Base-by-base conservation (phyloP, 1,284 basidiomycete genomes). In the Irpex lacteus region DNA sequence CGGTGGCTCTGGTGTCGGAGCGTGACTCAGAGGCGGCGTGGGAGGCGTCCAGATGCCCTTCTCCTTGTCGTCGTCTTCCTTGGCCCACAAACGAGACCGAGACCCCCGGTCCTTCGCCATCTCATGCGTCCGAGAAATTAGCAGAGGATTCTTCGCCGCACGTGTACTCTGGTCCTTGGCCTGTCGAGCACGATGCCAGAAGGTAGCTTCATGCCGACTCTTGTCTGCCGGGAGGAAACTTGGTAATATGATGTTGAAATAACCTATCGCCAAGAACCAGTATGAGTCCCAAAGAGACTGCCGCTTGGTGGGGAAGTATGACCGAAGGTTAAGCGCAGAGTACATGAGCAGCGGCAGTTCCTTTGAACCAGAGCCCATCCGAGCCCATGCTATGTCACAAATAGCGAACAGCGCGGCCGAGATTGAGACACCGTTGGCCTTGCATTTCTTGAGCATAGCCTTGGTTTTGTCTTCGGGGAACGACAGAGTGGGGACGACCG, bases 221-320 rank as follows among this genome's bases (percentile, higher is more conserved):
- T 75, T 73, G 11, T 73, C 70, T 5, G 71, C 52, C 11, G 89
- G 87, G 18, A 91, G 70, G 75, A 92, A 89, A 32, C 81, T 78
- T 3, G 91, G 90, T 3, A 93, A 84, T 57, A 92, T 78, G 68
- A 94, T 81, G 74, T 92, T 92, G 80, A 92, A 92, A 75, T 91
- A 93, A 3, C 89, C 88, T 64, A 93, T 86, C 4, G 89, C 86
- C 53, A 93, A 81, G 78, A 86, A 90, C 86, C 88, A 91, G 78
- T 90, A 91, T 11, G 89, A 90, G 64, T 84, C 80, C 69, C 82
- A 77, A 69, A 78, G 78, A 40, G 70, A 71, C 7, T 76, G 75
- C 64, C 77, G 78, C 66, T 78, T 75, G 72, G 70, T 72, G 54
- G 76, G 68, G 63, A 90, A 77, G 71, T 85, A 83, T 1, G 89